phyloP scores from a whole-genome alignment of 441 rosid species.

The Theobroma grandiflorum region DNA sequence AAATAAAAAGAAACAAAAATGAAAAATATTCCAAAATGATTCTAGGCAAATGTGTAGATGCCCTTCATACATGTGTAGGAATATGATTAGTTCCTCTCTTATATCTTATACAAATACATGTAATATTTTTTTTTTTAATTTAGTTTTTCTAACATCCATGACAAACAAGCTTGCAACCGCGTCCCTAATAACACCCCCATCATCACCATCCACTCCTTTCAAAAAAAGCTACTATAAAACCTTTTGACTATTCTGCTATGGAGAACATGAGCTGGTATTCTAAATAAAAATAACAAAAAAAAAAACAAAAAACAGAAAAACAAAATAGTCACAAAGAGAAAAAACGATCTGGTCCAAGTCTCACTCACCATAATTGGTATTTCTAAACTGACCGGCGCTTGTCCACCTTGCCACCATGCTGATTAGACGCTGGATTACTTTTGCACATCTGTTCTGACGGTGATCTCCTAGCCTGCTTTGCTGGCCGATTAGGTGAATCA shows the following conservation, averaged over 20 bases:
- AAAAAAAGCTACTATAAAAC: neutral
- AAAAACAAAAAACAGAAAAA: neutral
- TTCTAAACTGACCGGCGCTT: neutral
- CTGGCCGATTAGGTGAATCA: conserved; percentile 32
- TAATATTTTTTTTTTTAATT: neutral
- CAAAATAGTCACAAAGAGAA: neutral
- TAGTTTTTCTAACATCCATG: neutral
- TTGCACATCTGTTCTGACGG: conserved; percentile 11
- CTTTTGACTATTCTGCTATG: neutral
- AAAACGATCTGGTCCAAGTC: neutral
- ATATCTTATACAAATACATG: conserved; percentile 6
- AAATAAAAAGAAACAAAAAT: neutral
- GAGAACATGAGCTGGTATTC: neutral
- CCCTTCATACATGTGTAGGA: neutral
- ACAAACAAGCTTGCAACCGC: neutral
- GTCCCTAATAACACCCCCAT: neutral
- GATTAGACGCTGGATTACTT: neutral
- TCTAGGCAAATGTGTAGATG: neutral
- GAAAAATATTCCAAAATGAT: neutral
- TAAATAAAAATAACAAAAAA: neutral
- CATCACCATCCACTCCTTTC: neutral
- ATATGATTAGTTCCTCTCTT: conserved; percentile 3
- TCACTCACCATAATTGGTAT: neutral
- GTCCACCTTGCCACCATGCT: conserved; percentile 12
- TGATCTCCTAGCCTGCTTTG: conserved; percentile 41